phyloP scores from a whole-genome alignment of 208 protist species.

The Leishmania aethiopica region DNA sequence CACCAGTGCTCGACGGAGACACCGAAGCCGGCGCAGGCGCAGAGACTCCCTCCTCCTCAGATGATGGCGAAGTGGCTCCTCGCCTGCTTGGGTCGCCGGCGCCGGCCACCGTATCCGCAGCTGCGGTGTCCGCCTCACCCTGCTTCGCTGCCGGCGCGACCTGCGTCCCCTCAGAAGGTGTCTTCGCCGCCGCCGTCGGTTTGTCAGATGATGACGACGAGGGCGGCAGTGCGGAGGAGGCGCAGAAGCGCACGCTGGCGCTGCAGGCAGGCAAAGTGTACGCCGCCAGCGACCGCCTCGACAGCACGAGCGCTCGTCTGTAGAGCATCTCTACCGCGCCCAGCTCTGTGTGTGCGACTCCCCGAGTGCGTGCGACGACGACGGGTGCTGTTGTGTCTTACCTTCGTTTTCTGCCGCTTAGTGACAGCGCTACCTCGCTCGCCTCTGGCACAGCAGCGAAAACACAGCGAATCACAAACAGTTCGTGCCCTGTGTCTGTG shows the following conservation, averaged over 20 bases:
- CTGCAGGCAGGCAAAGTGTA: neutral
- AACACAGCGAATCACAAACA: neutral
- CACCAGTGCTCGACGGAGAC: neutral
- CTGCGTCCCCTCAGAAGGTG: neutral
- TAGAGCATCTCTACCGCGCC: conserved; percentile 16
- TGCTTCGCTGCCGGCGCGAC: neutral
- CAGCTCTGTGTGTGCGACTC: neutral
- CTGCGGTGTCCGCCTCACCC: neutral
- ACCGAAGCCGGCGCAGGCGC: neutral
- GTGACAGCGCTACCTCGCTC: neutral
- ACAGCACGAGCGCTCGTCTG: conserved; percentile 18
- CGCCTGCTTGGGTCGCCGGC: no score
- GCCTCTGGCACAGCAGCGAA: neutral
- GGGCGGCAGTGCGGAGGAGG: conserved; percentile 8
- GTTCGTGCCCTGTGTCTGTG: neutral
- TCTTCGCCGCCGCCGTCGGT: neutral
- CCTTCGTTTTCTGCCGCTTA: neutral
- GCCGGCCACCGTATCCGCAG: neutral
- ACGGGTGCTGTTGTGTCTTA: neutral
- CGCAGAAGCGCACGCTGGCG: conserved; percentile 28
- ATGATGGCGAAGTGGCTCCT: neutral
- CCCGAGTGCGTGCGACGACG: neutral
- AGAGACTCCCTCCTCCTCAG: neutral
- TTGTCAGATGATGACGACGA: conserved; percentile 10
- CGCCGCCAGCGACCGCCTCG: conserved; percentile 6